Percentiles rank a stretch among this genome's conserved stretches.
Evolutionary conservation across 495 filamentous ascomycete species (phyloP).

Genomic region (Tetracladium marchalianum): DNA sequence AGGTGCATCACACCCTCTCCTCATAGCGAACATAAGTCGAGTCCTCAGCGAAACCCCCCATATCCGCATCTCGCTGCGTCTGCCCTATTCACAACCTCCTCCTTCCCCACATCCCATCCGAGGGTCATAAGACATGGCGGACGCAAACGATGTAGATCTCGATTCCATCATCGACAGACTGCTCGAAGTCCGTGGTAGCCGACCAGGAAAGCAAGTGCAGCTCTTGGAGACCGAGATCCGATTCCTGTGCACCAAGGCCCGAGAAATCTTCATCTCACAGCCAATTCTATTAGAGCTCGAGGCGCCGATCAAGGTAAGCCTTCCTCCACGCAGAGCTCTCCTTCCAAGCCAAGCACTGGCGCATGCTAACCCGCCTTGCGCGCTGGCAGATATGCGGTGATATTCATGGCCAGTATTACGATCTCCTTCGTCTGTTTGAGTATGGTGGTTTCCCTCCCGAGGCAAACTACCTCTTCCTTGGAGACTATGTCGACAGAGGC

Average conservation of each 20-base stretch:
- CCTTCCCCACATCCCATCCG: conserved; percentile 16
- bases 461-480: conserved; percentile 98
- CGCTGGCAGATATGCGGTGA: conserved; percentile 84
- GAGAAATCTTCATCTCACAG: conserved; percentile 99
- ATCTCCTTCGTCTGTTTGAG: conserved; percentile 93
- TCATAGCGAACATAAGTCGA: no score
- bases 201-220: conserved; percentile 97
- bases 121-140: conserved; percentile 64
- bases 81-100: no score
- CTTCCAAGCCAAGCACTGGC: background rate
- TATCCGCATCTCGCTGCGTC: background rate
- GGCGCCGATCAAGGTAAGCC: conserved; percentile 91
- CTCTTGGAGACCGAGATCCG: conserved; percentile 94
- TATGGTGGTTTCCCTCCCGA: conserved; percentile 98
- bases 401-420: conserved; percentile 99
- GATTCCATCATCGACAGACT: conserved; percentile 99
- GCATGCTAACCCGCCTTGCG: conserved; percentile 1
- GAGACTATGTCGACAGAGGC: conserved; percentile 97
- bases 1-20: no score
- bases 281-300: conserved; percentile 96
- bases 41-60: background rate
- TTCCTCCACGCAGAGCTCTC: conserved; percentile 5
- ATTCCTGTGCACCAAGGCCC: conserved; percentile 95
- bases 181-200: conserved; percentile 93
- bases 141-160: conserved; percentile 93